These are phyloP conservation scores for Avena insularis DNA, from an alignment of 176 grass and related monocot species.

Conservation along the genomic window DNA sequence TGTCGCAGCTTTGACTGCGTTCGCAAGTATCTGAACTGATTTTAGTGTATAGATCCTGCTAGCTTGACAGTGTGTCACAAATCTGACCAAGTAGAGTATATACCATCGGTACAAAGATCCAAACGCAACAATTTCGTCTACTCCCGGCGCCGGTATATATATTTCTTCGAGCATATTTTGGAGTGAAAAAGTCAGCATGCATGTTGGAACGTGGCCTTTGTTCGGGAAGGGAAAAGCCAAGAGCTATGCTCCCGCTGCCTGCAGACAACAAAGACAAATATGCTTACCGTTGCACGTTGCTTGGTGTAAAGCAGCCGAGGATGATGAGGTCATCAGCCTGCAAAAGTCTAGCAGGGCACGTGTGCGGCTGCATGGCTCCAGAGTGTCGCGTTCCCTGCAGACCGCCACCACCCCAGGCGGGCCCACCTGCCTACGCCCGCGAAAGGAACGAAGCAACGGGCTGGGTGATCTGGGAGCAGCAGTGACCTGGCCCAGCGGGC, in stretches of 20 bases:
- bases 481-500: neutral
- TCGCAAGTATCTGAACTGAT: too few species aligned
- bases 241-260: neutral
- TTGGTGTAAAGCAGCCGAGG: neutral
- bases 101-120: too few species aligned
- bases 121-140: too few species aligned
- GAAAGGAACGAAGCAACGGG: neutral
- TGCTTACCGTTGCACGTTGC: neutral
- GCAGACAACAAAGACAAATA: neutral
- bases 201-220: neutral
- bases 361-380: constrained; percentile 41
- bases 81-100: too few species aligned
- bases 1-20: too few species aligned
- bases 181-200: neutral
- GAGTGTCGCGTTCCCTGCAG: too few species aligned
- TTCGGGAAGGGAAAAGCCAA: neutral
- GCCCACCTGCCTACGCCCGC: too few species aligned
- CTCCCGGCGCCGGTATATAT: too few species aligned
- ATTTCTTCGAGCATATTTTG: neutral
- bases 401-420: too few species aligned
- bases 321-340: neutral
- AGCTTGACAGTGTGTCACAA: too few species aligned
- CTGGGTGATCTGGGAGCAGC: neutral
- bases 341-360: constrained; percentile 9
- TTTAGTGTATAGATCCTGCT: too few species aligned